Evolutionary conservation across 2,329 filamentous ascomycete genomes (phyloP).

Genomic region (Fusarium longipes): DNA sequence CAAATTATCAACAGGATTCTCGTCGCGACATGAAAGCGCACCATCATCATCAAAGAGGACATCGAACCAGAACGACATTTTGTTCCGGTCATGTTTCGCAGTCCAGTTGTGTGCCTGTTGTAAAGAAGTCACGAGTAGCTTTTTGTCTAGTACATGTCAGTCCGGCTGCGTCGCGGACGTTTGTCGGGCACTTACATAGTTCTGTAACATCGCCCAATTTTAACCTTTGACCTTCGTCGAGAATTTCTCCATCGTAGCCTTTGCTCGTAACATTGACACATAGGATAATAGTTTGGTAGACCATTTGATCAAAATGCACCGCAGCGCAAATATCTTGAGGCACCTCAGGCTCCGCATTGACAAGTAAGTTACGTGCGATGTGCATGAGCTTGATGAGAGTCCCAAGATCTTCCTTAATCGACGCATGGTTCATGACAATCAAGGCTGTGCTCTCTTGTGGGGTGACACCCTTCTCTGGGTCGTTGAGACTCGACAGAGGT

Average conservation of each 20-base stretch:
- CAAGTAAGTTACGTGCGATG: conserved; percentile 72
- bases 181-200: conserved; percentile 62
- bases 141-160: conserved; percentile 64
- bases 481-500: conserved; percentile 63
- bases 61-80: conserved; percentile 76
- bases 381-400: conserved; percentile 75
- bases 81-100: conserved; percentile 75
- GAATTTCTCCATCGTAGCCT: conserved; percentile 72
- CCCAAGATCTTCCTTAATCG: conserved; percentile 70
- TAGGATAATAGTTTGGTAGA: conserved; percentile 72
- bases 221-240: conserved; percentile 66
- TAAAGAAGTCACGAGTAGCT: conserved; percentile 72
- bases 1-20: conserved; percentile 62
- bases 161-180: not conserved
- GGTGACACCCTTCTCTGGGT: conserved; percentile 67
- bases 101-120: conserved; percentile 78
- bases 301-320: conserved; percentile 73
- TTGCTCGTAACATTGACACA: conserved; percentile 76
- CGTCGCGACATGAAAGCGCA: conserved; percentile 60
- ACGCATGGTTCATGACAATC: conserved; percentile 71
- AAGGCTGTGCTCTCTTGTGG: conserved; percentile 71
- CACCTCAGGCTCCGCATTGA: conserved; percentile 72
- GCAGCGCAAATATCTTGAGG: conserved; percentile 74
- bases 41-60: conserved; percentile 71
- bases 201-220: conserved; percentile 73